These are phyloP conservation scores for Botrytis deweyae DNA, from an alignment of 2,329 filamentous ascomycete genomes.

Conservation along the genomic window DNA sequence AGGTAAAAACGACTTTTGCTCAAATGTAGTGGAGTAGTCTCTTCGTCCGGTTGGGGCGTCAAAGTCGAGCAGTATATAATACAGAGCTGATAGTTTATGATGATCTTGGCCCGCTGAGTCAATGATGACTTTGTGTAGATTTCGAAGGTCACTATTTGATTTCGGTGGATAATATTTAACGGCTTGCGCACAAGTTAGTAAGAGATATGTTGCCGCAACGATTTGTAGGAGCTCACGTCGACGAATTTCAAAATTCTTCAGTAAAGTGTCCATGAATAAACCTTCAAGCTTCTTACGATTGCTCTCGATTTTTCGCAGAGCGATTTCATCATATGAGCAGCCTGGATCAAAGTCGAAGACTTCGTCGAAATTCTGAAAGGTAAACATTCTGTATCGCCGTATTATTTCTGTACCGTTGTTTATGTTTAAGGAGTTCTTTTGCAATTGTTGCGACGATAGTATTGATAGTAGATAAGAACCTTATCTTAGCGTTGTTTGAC, in stretches of 20 bases:
- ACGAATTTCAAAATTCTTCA: constrained; percentile 66
- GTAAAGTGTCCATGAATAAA: constrained; percentile 77
- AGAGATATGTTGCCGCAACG: constrained; percentile 14
- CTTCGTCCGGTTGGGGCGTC: constrained; percentile 44
- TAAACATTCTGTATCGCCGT: constrained; percentile 49
- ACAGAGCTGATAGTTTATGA: constrained; percentile 79
- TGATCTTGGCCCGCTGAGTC: constrained; percentile 64
- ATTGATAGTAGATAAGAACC: constrained; percentile 23
- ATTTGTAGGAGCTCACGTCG: constrained; percentile 55
- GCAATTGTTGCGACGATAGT: not conserved
- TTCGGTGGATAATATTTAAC: constrained; percentile 73
- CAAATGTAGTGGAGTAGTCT: constrained; percentile 57
- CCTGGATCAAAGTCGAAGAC: constrained; percentile 63
- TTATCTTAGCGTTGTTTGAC: constrained; percentile 31
- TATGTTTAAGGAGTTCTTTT: constrained; percentile 9
- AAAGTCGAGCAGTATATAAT: constrained; percentile 79
- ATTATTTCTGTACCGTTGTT: not conserved
- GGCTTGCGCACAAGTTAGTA: constrained; percentile 40
- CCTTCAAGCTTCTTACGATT: constrained; percentile 68
- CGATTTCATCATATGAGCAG: constrained; percentile 61
- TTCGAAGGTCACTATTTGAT: constrained; percentile 63
- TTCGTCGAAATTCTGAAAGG: constrained; percentile 65
- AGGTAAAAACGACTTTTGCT: constrained; percentile 63
- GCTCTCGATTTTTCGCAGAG: constrained; percentile 61
- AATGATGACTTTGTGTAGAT: constrained; percentile 69